Base-by-base conservation (phyloP, 768 basidiomycete genomes). In the Suillus subluteus region DNA sequence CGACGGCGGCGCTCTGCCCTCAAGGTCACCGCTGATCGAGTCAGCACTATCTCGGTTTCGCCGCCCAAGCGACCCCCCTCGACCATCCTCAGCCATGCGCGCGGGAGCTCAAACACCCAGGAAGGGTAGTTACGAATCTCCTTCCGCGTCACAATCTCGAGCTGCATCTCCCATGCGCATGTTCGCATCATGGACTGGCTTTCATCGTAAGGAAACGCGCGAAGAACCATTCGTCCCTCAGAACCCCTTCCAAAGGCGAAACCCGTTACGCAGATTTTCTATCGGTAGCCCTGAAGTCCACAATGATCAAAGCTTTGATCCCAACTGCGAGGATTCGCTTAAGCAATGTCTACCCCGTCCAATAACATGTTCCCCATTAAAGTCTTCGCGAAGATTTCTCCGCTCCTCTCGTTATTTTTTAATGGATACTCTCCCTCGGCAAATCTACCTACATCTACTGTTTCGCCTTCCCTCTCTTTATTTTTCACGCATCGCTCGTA, bases 391-490 rank as follows among this genome's bases (percentile, higher is more conserved):
- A 35, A 55, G 65, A 4, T 66, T 76, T 35, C 64, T 76, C 58
- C 65, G 61, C 13, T 71, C 68, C 46, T 48, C 66, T 41, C 72
- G 71, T 40, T 67, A 76, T 68, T 75, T 80, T 58, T 32, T 73
- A 26, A 41, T 73, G n/a, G 81, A 82, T 50, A 80, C 78, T 2
- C 48, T 85, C 18, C 80, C 83, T 0, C 77, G 83, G 30, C 82
- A 84, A 68, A 35, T 76, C 0, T 86, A 86, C 69, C 75, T 84
- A 54, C 75, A 79, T 56, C 52, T 79, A 35, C 84, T 94, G 9
- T 82, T 94, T 21, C 84, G 88, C 18, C 83, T 94, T n/a, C 93
- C 92, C 2, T 85, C 89, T 0, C 80, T 93, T 71, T 94, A 94
- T 72, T 94, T 93, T 76, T 85, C 88, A 3, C 88, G 92, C 3